Evolutionary conservation across 2,329 filamentous ascomycete species (phyloP), one percentile per base, ranked within the genome.

Genomic region (Hysterium pulicare): DNA sequence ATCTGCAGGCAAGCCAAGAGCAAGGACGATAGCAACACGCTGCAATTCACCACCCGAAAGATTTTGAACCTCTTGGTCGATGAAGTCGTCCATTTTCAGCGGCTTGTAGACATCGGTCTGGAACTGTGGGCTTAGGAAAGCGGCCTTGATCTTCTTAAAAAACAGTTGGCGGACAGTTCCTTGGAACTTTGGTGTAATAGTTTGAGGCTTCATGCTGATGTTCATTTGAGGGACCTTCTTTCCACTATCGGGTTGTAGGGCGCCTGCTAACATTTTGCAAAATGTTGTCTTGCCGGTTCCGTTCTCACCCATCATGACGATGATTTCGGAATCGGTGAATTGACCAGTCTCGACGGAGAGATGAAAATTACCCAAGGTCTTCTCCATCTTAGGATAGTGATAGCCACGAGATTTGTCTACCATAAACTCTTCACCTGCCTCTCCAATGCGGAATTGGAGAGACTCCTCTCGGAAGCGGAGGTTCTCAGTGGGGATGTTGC

Each of bases 271-370:
- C 74, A 98, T 86, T 66, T 86, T 89, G 77, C 91, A 97, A 79
- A 98, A 98, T 4, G 93, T 98, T 1, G 93, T 98, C 79, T 98
- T 96, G 68, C 94, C 94, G 26, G 94, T 98, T 72, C 93, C 93
- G 72, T 98, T 98, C 76, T 97, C 91, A 56, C 93, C 93, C 93
- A 98, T 97, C 89, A 98, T 95, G 70, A 98, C 93, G 44, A 98
- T 82, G 57, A 98, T 98, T 67, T 98, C 93, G 0, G 93, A 98
- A 68, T 98, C 91, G 16, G 93, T 97, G 67, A 98, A 98, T 47
- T 84, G 77, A 56, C 94, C 93, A 19, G 79, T 44, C 35, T 97
- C 86, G 53, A 98, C 83, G 44, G 71, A 79, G 38, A 98, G 81
- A 59, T 86, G 82, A 79, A 98, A 98, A 67, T 78, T 80, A 47